These are phyloP conservation scores for Venturiaceae sp. DNA, from an alignment of 2,329 filamentous ascomycete genomes.

Conservation along the genomic window DNA sequence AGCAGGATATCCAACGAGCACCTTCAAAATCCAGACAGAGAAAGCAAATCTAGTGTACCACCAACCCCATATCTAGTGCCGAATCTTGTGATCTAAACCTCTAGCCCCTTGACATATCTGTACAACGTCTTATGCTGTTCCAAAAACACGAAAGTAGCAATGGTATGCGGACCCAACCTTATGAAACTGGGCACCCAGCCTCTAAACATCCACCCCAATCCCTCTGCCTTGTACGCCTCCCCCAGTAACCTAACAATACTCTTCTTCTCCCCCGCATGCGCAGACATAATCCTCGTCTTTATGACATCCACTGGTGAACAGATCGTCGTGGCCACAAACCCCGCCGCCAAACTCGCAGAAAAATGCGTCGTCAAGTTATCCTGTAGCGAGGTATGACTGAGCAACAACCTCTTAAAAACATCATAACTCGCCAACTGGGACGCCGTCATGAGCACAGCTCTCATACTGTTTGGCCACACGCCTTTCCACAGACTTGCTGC, in stretches of 20 bases:
- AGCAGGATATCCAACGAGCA: neutral
- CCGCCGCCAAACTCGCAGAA: constrained; percentile 65
- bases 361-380: constrained; percentile 72
- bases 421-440: constrained; percentile 80
- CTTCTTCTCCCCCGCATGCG: constrained; percentile 34
- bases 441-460: constrained; percentile 82
- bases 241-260: constrained; percentile 50
- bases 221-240: constrained; percentile 62
- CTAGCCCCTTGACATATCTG: constrained; percentile 25
- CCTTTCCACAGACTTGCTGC: constrained; percentile 68
- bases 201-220: constrained; percentile 76
- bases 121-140: constrained; percentile 80
- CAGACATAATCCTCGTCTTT: constrained; percentile 81
- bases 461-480: constrained; percentile 70
- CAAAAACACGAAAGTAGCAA: constrained; percentile 77
- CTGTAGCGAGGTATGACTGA: constrained; percentile 53
- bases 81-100: neutral
- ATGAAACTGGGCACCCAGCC: constrained; percentile 79
- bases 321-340: constrained; percentile 74
- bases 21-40: neutral
- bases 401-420: constrained; percentile 62
- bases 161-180: constrained; percentile 63
- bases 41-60: neutral
- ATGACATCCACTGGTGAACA: constrained; percentile 82
- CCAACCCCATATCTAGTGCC: neutral